These are phyloP conservation scores for Kuraishia cidri DNA, from an alignment of 805 yeast genomes.

Conservation along the genomic window DNA sequence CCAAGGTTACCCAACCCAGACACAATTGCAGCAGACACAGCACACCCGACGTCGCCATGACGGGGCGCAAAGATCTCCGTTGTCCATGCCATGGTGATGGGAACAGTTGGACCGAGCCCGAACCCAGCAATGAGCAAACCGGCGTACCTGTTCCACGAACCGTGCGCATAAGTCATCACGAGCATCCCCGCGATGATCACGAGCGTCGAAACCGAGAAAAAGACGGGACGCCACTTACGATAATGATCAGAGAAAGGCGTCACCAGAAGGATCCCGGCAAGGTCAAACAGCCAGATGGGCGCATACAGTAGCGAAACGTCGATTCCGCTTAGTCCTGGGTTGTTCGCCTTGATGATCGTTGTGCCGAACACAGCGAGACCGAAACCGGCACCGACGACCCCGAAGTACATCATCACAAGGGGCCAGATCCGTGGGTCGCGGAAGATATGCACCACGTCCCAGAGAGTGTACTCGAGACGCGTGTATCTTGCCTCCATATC, in stretches of 20 bases:
- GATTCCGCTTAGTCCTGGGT: slow-evolving; percentile 56
- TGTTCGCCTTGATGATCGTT: slow-evolving; percentile 57
- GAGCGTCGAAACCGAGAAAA: slow-evolving; percentile 53
- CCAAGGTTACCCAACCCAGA: slow-evolving; percentile 86
- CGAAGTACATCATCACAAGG: slow-evolving; percentile 78
- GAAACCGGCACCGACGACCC: slow-evolving; percentile 87
- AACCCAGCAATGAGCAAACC: slow-evolving; percentile 79
- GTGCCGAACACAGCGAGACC: slow-evolving; percentile 84
- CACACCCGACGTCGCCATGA: slow-evolving; percentile 80
- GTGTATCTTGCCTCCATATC: slow-evolving; percentile 51
- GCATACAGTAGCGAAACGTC: slow-evolving; percentile 71
- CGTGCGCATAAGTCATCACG: slow-evolving; percentile 68
- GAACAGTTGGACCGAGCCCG: slow-evolving; percentile 88
- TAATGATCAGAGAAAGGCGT: slow-evolving; percentile 76
- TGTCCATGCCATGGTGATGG: slow-evolving; percentile 78
- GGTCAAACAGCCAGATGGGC: slow-evolving; percentile 85
- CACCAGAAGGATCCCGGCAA: slow-evolving; percentile 61
- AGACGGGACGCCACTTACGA: slow-evolving; percentile 46
- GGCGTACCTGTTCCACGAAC: slow-evolving; percentile 69
- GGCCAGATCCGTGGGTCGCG: slow-evolving; percentile 73
- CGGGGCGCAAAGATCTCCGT: slow-evolving; percentile 63
- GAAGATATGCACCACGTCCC: slow-evolving; percentile 45
- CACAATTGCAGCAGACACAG: slow-evolving; percentile 75
- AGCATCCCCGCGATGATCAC: slow-evolving; percentile 70
- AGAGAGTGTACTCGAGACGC: slow-evolving; percentile 44